Evolutionary conservation across 2,329 filamentous ascomycete species (phyloP).

Genomic region (Fusarium sp.): DNA sequence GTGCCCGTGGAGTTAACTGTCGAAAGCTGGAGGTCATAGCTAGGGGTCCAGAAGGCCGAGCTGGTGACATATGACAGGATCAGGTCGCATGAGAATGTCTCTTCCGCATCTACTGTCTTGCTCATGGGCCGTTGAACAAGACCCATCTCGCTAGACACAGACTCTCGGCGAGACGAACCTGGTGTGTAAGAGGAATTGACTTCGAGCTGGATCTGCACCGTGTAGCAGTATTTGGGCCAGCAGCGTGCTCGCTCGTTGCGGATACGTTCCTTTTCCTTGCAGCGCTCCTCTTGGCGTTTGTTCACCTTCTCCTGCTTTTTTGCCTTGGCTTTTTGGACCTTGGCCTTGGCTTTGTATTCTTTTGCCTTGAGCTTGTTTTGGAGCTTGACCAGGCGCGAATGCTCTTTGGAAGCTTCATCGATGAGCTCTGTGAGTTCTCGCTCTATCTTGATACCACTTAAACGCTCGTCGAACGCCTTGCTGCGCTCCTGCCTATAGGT

Average conservation of each 20-base stretch:
- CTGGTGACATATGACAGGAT: slow-evolving; percentile 72
- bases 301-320: slow-evolving; percentile 55
- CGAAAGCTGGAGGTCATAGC: slow-evolving; percentile 74
- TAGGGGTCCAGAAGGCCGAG: slow-evolving; percentile 71
- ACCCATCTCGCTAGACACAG: slow-evolving; percentile 67
- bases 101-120: slow-evolving; percentile 35
- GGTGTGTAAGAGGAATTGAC: slow-evolving; percentile 58
- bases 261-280: slow-evolving; percentile 61
- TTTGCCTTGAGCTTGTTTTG: slow-evolving; percentile 51
- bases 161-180: slow-evolving; percentile 64
- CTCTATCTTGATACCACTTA: slow-evolving; percentile 51
- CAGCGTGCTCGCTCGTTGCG: slow-evolving; percentile 61
- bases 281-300: slow-evolving; percentile 55
- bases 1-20: slow-evolving; percentile 67
- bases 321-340: slow-evolving; percentile 54
- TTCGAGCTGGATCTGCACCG: slow-evolving; percentile 67
- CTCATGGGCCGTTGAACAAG: slow-evolving; percentile 61
- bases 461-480: slow-evolving; percentile 59
- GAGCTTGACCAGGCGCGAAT: slow-evolving; percentile 49
- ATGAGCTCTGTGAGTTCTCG: slow-evolving; percentile 56
- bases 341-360: slow-evolving; percentile 51
- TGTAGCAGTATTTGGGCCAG: slow-evolving; percentile 66
- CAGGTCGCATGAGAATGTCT: slow-evolving; percentile 58
- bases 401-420: slow-evolving; percentile 52
- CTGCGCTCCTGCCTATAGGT: slow-evolving; percentile 61